Base-by-base conservation (phyloP, 1,284 basidiomycete species). In the Naganishia albida region DNA sequence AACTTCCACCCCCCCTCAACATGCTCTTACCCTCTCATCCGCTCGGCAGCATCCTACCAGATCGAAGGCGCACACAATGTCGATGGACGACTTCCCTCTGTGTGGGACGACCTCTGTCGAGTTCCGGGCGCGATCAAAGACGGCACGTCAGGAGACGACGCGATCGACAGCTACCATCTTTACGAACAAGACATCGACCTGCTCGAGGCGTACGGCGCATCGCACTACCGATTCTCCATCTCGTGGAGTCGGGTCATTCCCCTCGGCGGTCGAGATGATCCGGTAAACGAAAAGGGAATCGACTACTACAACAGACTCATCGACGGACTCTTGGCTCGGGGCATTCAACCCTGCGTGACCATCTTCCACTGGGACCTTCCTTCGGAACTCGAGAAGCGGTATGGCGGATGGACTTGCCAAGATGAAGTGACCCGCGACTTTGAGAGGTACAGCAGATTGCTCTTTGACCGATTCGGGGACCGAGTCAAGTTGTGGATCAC, bases 201-300 rank as follows among this genome's bases (percentile, higher is more conserved):
- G 4, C 77, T 90, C 50, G 83, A 82, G 67, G 68, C 76, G 28
- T 85, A 85, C 57, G 83, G 84, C 28, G 83, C 82, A 51, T 85
- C 84, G 59, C 78, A 84, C 0, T 80, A 80, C 70, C 80, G 85
- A 7, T 88, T 90, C 77, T 87, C 85, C 10, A 77, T 90, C 38
- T 81, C 87, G 2, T 89, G 88, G 88, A 83, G 85, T 10, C 82
- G 88, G 25, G 83, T 90, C 68, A 86, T 88, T 63, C 86, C 86
- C 10, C 78, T 53, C 70, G 74, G 73, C 13, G 86, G 87, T 30
- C 81, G 85, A 30, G 80, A 85, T 63, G 87, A 89, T 72, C 83
- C 85, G 25, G 76, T 87, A 49, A 90, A 88, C 72, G 80, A 82
- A 63, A 80, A 49, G 16, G 88, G 88, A 2, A 85, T 90, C 69